Evolutionary conservation across 768 basidiomycete genomes (phyloP), one percentile per base, ranked within the genome.

Genomic region (Suillus lakei): DNA sequence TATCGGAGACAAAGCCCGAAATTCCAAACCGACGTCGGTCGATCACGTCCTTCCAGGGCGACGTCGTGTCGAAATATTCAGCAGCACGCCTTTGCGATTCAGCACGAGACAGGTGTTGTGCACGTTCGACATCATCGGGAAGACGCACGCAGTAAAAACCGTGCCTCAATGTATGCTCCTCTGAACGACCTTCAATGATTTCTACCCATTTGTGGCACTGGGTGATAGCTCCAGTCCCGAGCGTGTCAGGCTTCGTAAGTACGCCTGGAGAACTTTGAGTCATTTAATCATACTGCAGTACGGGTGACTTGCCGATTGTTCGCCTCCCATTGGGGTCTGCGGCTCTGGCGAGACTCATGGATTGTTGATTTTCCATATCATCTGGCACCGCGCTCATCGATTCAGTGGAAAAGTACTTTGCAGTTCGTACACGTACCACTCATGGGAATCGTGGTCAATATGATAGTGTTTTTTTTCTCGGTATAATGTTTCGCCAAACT

Each of bases 351-450:
- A 88, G 78, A 1, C 77, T 74, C 13, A 82, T 76, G 0, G 88
- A 87, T 60, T 82, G 83, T 69, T 87, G 86, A 67, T 87, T 88
- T 66, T 88, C 83, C 60, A 86, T 83, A 64, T 89, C 88, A 61
- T 86, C 87, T 88, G 16, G 13, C 13, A 38, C 28, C 18, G 8
- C 21, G 30, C 30, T 16, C 26, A 36, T 56, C 23, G 28, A 26
- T 58, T 39, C 5, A 39, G 38, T 16, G 26, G 9, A 28, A 28
- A 26, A 54, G 1, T 4, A 58, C 3, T 26, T 26, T 9, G 16
- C 18, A 23, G 30, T 26, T 30, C 23, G 48, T 23, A n/a, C 28
- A 58, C 74, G 28, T 56, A 85, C 85, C 85, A 63, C 81, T 82
- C 85, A 86, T 85, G 0, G 85, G 83, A 7, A 86, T 70, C 1